Percentiles rank a stretch among this genome's conserved stretches.
These are phyloP conservation scores for Lobosporangium transversale DNA, from an alignment of 192 early-diverging fungal genomes.

Conservation along the genomic window DNA sequence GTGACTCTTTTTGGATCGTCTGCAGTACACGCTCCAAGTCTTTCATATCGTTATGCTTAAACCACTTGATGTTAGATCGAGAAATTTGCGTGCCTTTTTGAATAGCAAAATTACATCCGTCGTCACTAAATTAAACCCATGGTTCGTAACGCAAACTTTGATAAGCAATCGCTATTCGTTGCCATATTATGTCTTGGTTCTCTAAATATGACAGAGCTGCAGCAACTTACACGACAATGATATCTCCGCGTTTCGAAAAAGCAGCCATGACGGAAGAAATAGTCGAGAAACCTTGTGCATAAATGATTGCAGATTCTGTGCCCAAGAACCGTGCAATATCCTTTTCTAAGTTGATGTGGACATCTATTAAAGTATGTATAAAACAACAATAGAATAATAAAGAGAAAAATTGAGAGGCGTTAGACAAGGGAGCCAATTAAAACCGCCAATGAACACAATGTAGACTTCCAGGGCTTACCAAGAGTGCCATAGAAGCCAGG, in stretches of 20 bases:
- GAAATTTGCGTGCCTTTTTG: slow-evolving; percentile 92
- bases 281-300: slow-evolving; percentile 95
- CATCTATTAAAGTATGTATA: slow-evolving; percentile 65
- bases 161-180: no score
- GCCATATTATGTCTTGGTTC: no score
- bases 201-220: not conserved
- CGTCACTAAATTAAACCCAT: slow-evolving; percentile 71
- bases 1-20: slow-evolving; percentile 76
- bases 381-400: not conserved
- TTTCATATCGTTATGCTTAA: slow-evolving; percentile 97
- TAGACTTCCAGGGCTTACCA: no score
- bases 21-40: slow-evolving; percentile 89
- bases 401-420: not conserved
- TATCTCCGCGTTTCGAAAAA: slow-evolving; percentile 96
- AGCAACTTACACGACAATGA: slow-evolving; percentile 82
- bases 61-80: slow-evolving; percentile 89
- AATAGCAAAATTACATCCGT: slow-evolving; percentile 86
- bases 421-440: no score
- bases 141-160: no score
- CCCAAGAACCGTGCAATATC: slow-evolving; percentile 88
- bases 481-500: slow-evolving; percentile 94
- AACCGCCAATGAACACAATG: not conserved
- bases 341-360: slow-evolving; percentile 93
- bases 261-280: slow-evolving; percentile 93
- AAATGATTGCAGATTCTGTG: slow-evolving; percentile 87